phyloP scores from a whole-genome alignment of 78 protist genomes.

The Bigelowiella natans region DNA sequence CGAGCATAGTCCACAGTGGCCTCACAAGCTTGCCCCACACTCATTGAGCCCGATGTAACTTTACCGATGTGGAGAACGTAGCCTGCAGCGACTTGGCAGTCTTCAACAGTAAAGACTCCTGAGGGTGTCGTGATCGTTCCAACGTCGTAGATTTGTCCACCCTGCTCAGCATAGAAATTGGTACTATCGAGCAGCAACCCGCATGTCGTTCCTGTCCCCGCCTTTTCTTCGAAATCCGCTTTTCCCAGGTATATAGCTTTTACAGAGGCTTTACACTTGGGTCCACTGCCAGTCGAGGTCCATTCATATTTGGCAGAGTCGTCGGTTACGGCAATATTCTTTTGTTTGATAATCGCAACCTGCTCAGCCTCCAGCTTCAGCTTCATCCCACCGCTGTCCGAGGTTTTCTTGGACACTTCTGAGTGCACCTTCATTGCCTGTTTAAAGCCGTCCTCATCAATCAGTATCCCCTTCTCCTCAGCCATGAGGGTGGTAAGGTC shows the following conservation, averaged over 20 bases:
- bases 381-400: background rate
- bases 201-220: background rate
- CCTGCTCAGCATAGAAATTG: constrained; percentile 81
- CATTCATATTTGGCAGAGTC: constrained; percentile 60
- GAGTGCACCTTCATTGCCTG: background rate
- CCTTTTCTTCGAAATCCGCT: constrained; percentile 40
- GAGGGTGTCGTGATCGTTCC: background rate
- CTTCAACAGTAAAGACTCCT: constrained; percentile 32
- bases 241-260: constrained; percentile 52
- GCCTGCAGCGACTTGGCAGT: constrained; percentile 67
- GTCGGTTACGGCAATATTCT: constrained; percentile 55
- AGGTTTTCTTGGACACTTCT: background rate
- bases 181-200: constrained; percentile 57
- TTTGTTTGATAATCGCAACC: constrained; percentile 18
- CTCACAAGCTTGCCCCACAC: constrained; percentile 52
- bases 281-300: background rate
- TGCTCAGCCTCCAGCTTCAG: constrained; percentile 31
- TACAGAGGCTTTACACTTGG: constrained; percentile 24
- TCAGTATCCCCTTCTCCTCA: constrained; percentile 52
- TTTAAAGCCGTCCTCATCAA: background rate
- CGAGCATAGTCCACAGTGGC: constrained; percentile 51
- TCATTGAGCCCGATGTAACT: constrained; percentile 38
- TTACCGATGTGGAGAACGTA: constrained; percentile 78
- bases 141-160: constrained; percentile 73
- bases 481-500: constrained; percentile 89